Percentiles rank a stretch among this genome's conserved stretches.
Conservation (phyloP, 140 eudicot genomes). For the Senecio squalidus region DNA sequence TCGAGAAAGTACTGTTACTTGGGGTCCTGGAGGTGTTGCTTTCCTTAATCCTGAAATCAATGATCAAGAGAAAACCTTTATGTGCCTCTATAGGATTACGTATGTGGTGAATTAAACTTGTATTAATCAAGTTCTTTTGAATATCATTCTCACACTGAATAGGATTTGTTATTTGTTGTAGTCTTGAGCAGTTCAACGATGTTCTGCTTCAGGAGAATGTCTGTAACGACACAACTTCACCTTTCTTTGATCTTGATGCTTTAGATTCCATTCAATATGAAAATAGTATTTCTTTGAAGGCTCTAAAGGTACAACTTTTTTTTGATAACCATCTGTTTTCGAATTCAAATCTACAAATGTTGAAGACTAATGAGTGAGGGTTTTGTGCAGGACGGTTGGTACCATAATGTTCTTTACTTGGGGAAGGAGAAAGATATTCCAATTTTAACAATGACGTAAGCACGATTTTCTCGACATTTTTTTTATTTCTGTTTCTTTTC, state of each 20-base stretch:
- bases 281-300: slow-evolving; percentile 33
- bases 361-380: neutral
- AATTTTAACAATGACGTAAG: slow-evolving; percentile 92
- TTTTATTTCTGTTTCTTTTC: neutral
- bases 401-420: slow-evolving; percentile 70
- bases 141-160: slow-evolving; percentile 1
- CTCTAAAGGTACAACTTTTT: slow-evolving; percentile 48
- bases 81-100: slow-evolving; percentile 81
- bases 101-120: slow-evolving; percentile 27
- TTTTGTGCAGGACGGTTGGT: slow-evolving; percentile 74
- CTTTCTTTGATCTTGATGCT: slow-evolving; percentile 50
- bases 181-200: slow-evolving; percentile 98
- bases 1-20: slow-evolving; percentile 59
- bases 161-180: slow-evolving; percentile 31
- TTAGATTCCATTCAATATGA: slow-evolving; percentile 37
- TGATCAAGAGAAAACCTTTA: slow-evolving; percentile 47
- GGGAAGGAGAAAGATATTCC: slow-evolving; percentile 80
- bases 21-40: slow-evolving; percentile 99
- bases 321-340: neutral
- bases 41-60: slow-evolving; percentile 73
- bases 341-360: neutral
- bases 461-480: neutral
- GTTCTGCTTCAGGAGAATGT: slow-evolving; percentile 82
- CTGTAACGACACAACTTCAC: slow-evolving; percentile 31
- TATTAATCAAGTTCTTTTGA: neutral